Evolutionary conservation across 441 rosid genomes (phyloP), one percentile per base, ranked within the genome.

Genomic region (Populus tomentosa): DNA sequence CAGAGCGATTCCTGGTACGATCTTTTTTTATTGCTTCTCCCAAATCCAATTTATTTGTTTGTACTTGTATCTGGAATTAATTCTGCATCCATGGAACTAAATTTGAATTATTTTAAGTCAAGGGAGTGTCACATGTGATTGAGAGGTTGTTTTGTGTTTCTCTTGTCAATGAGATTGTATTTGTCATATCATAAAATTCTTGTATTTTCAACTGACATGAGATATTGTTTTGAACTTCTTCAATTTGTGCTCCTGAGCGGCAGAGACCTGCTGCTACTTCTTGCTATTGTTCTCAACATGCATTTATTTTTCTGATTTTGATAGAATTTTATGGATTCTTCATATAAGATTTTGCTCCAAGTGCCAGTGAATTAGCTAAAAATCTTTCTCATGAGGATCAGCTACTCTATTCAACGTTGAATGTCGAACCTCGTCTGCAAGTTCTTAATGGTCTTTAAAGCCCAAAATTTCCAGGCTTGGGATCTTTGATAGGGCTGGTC

Each of bases 1-100:
- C 67, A 80, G 69, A 50, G 80, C 89, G 9, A 80, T 84, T 32
- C 87, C 90, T 20, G 83, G 91, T 86, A 84, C 67, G 67, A 61
- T 18, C 64, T 35, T 61, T 67, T n/a, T 67, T 21, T 63, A 26
- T 11, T 67, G 18, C 78, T 62, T 32, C 35, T 66, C 13, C 14
- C 26, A 36, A 36, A 36, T 2, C 21, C 36, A 23, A 10, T 26
- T 64, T 28, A 10, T 23, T 10, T 64, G 33, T 24, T 26, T 26
- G 20, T 64, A 56, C 20, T 18, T 56, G 7, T 20, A 18, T 46
- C 56, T 13, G 56, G 35, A 33, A 33, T 33, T 21, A 18, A 7
- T 20, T 56, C 62, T 21, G 18, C 68, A 64, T 10, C 16, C 7
- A 26, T 32, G 20, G 2, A 56, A 11, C 16, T 11, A 23, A 26